Conservation (phyloP, 495 filamentous ascomycete species). For the Lichenothelia convexa region DNA sequence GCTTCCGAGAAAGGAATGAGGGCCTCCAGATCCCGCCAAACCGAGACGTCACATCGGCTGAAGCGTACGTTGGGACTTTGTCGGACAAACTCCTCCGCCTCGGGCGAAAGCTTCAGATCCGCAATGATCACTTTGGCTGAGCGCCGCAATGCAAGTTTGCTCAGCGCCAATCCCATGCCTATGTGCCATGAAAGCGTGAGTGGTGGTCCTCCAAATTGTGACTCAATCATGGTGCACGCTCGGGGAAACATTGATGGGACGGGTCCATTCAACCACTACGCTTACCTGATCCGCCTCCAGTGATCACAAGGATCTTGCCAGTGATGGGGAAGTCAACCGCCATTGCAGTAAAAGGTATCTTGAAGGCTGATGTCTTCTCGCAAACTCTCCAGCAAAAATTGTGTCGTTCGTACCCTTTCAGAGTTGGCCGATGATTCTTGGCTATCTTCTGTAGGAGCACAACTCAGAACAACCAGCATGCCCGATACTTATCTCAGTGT, state of each 20-base stretch:
- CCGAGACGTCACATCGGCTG: conserved; percentile 18
- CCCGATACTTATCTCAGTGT: too few relatives aligned
- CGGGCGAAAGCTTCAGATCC: conserved; percentile 15
- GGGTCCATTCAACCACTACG: not conserved
- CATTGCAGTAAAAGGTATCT: too few relatives aligned
- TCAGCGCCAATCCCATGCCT: conserved; percentile 18
- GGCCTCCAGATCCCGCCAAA: conserved; percentile 15
- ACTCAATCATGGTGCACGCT: too few relatives aligned
- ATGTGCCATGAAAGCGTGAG: too few relatives aligned
- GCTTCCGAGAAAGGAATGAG: conserved; percentile 14
- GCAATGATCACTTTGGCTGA: conserved; percentile 18
- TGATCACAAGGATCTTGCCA: not conserved
- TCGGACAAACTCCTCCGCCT: conserved; percentile 13
- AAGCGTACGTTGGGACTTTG: conserved; percentile 11
- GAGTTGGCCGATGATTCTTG: too few relatives aligned
- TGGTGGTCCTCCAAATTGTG: too few relatives aligned
- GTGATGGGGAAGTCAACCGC: not conserved
- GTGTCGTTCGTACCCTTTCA: too few relatives aligned
- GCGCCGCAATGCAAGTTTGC: conserved; percentile 8
- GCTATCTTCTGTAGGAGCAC: too few relatives aligned
- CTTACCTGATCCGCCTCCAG: conserved; percentile 1
- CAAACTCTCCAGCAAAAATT: too few relatives aligned
- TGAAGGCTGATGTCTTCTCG: too few relatives aligned
- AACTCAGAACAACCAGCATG: too few relatives aligned
- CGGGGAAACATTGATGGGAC: too few relatives aligned